Evolutionary conservation across 2,329 filamentous ascomycete genomes (phyloP).

Genomic region (Ophiosphaerella narmari): DNA sequence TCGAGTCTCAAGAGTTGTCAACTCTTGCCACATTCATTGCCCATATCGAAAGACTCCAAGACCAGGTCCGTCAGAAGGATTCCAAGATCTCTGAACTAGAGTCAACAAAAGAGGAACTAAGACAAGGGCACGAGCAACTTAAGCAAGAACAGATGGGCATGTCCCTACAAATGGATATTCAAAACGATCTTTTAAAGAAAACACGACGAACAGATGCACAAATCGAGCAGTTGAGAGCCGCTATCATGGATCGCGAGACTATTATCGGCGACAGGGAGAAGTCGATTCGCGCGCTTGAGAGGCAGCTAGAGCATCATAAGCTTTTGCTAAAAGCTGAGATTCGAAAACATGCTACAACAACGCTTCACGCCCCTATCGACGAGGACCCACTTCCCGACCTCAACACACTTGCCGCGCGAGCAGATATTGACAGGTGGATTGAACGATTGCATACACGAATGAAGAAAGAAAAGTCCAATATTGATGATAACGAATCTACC

Average conservation of each 20-base stretch:
- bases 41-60: constrained; percentile 40
- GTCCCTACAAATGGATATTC: constrained; percentile 33
- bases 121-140: constrained; percentile 21
- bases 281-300: constrained; percentile 32
- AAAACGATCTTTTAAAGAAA: constrained; percentile 33
- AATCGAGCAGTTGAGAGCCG: constrained; percentile 34
- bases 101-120: constrained; percentile 21
- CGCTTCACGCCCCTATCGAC: constrained; percentile 22
- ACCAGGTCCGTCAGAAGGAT: constrained; percentile 39
- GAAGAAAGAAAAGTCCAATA: constrained; percentile 27
- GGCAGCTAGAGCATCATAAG: constrained; percentile 48
- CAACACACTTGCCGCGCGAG: constrained; percentile 32
- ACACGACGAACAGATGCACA: constrained; percentile 31
- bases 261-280: constrained; percentile 40
- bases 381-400: constrained; percentile 36
- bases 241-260: constrained; percentile 37
- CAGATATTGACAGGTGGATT: constrained; percentile 44
- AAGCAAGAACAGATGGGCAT: constrained; percentile 29
- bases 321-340: constrained; percentile 49
- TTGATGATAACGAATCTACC: not conserved
- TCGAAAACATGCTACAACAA: constrained; percentile 41
- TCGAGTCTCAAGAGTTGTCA: constrained; percentile 25
- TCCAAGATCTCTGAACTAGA: constrained; percentile 28
- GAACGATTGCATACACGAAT: constrained; percentile 38
- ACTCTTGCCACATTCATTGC: constrained; percentile 30